A percentile compares a stretch with the other conserved stretches of the same genome.
Evolutionary conservation across 148 eudicot species (phyloP).

Genomic region (Agrostemma githago): DNA sequence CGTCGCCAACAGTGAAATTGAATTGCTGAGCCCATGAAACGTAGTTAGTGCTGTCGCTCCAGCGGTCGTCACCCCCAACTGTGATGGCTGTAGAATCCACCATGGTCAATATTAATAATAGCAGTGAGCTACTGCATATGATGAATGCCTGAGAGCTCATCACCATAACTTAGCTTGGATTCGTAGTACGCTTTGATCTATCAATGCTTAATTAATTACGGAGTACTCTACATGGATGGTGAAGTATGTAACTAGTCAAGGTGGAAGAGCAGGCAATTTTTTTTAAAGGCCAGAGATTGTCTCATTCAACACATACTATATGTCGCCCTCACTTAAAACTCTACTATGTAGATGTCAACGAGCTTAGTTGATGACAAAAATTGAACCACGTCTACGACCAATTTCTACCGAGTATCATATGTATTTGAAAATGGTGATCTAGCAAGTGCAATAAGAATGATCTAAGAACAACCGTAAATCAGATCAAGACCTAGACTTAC

Average conservation of each 20-base stretch:
- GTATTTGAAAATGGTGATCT: too few relatives aligned
- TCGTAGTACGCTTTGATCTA: background rate
- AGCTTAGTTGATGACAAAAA: too few relatives aligned
- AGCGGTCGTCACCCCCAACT: constrained; percentile 41
- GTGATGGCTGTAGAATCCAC: constrained; percentile 28
- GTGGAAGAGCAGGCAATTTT: background rate
- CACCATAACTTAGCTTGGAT: background rate
- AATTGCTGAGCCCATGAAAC: constrained; percentile 32
- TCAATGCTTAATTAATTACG: background rate
- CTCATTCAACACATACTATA: background rate
- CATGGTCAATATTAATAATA: constrained; percentile 15
- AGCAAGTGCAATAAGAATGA: too few relatives aligned
- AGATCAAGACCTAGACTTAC: too few relatives aligned
- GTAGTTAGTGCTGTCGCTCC: constrained; percentile 38
- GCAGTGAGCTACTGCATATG: constrained; percentile 10
- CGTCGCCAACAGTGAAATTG: constrained; percentile 40
- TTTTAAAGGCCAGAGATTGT: background rate
- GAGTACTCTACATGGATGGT: background rate
- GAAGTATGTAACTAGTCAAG: background rate
- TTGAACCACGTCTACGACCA: too few relatives aligned
- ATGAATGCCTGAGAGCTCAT: background rate
- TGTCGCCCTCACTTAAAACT: too few relatives aligned
- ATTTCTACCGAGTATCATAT: too few relatives aligned
- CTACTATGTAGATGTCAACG: too few relatives aligned
- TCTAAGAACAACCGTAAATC: too few relatives aligned